Conservation (phyloP, 345 rosid species). For the Brassica carinata region DNA sequence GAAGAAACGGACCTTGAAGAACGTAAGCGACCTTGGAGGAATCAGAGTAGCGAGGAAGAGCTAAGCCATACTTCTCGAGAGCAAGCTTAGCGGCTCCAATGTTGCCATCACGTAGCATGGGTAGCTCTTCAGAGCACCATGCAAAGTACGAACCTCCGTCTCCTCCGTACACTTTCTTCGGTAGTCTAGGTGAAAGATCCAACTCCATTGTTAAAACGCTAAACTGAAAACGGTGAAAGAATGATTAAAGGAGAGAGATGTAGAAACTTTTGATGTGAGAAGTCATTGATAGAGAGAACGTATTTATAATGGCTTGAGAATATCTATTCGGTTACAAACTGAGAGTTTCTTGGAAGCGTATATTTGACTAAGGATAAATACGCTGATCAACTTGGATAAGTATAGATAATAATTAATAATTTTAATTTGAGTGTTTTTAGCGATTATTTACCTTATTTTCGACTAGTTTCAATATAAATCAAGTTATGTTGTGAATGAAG, state of each 20-base stretch:
- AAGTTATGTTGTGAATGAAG: too few species aligned
- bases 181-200: slow-evolving; percentile 73
- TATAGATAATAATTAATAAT: slow-evolving; percentile 8
- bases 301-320: slow-evolving; percentile 4
- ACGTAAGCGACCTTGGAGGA: slow-evolving; percentile 90
- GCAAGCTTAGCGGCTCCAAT: slow-evolving; percentile 90
- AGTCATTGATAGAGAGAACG: neutral
- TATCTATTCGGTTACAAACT: neutral
- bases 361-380: slow-evolving; percentile 7
- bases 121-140: slow-evolving; percentile 78
- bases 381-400: neutral
- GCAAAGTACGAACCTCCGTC: slow-evolving; percentile 79
- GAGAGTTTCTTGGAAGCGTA: slow-evolving; percentile 7
- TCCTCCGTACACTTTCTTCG: slow-evolving; percentile 69
- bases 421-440: neutral
- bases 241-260: neutral
- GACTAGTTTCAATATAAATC: neutral
- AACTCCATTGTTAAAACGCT: slow-evolving; percentile 56
- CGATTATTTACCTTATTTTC: neutral
- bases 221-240: neutral
- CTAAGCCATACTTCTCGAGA: slow-evolving; percentile 80
- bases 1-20: slow-evolving; percentile 62
- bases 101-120: slow-evolving; percentile 73
- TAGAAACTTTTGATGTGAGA: neutral
- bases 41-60: slow-evolving; percentile 86